Evolutionary conservation across 129 eudicot genomes (phyloP), one percentile per base, ranked within the genome.

Genomic region (Pseudognaphalium luteoalbum): DNA sequence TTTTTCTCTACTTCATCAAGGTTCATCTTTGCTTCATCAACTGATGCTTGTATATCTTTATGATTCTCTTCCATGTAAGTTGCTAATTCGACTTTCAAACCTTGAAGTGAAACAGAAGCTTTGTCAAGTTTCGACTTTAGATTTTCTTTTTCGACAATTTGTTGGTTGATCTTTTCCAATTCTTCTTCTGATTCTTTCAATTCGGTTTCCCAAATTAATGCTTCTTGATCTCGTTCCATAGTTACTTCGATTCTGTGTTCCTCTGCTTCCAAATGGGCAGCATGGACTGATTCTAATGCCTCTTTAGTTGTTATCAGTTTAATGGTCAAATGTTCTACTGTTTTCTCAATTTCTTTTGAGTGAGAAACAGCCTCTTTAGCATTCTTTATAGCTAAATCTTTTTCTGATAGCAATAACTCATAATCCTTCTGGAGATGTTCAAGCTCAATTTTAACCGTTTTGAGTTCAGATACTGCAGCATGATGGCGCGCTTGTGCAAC

Each of bases 231-330:
- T 76, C 74, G 85, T 3, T 86, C 92, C 87, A 88, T 81, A 28
- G 77, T 74, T 11, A 77, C 84, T 78, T 88, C 94, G 7, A 81
- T 82, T 56, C 96, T 80, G 17, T 90, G 85, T 20, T 93, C 98
- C 77, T 93, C 98, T 3, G 95, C 96, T 82, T 93, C 98, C 68
- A 93, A 25, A 81, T 90, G 96, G 16, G 94, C 84, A 22, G 96
- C 95, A 29, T 90, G 98, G 3, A 90, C 92, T 0, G 95, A 86
- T 61, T 93, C 96, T 68, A 93, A 78, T 2, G 86, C 73, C 37
- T 93, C 96, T 78, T 93, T 93, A 7, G 92, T 83, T 2, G 92
- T 80, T 17, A 93, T 86, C 51, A 93, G 80, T 66, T 93, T 90
- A 11, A 90, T 88, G 0, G 95, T 88, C 82, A 90, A 84, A 32